These are phyloP conservation scores for Simmondsia chinensis DNA, from an alignment of 148 eudicot genomes.

Conservation along the genomic window DNA sequence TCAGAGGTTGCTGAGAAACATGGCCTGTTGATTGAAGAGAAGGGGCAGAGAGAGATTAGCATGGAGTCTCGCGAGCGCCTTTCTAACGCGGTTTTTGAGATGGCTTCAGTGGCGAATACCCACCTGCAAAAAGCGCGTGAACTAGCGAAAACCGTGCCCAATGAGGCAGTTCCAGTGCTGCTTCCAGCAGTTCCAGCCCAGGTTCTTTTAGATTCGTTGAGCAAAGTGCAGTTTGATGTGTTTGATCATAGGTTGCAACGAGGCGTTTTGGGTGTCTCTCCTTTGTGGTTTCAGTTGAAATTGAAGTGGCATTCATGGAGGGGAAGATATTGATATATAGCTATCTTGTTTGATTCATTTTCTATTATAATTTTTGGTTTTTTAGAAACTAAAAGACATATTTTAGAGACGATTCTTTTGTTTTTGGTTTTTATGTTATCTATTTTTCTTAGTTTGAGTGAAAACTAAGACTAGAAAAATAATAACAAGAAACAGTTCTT, in stretches of 20 bases:
- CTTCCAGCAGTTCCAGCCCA: slow-evolving; percentile 84
- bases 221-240: slow-evolving; percentile 70
- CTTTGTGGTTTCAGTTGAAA: slow-evolving; percentile 76
- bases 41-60: slow-evolving; percentile 33
- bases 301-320: slow-evolving; percentile 89
- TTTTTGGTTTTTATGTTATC: no score
- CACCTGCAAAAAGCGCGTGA: slow-evolving; percentile 79
- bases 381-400: no score
- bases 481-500: no score
- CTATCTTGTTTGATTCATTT: not conserved
- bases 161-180: slow-evolving; percentile 65
- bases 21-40: slow-evolving; percentile 40
- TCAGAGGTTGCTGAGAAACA: slow-evolving; percentile 58
- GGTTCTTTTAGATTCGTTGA: slow-evolving; percentile 58
- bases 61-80: slow-evolving; percentile 60
- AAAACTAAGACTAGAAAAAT: no score
- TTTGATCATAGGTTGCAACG: slow-evolving; percentile 62
- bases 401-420: no score
- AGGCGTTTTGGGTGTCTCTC: slow-evolving; percentile 73
- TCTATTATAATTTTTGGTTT: no score
- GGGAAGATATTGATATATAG: slow-evolving; percentile 38
- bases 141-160: slow-evolving; percentile 55
- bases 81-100: slow-evolving; percentile 66
- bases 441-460: no score
- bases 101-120: slow-evolving; percentile 80